Evolutionary conservation across 306 rosid species (phyloP).

Genomic region (Lathyrus oleraceus): DNA sequence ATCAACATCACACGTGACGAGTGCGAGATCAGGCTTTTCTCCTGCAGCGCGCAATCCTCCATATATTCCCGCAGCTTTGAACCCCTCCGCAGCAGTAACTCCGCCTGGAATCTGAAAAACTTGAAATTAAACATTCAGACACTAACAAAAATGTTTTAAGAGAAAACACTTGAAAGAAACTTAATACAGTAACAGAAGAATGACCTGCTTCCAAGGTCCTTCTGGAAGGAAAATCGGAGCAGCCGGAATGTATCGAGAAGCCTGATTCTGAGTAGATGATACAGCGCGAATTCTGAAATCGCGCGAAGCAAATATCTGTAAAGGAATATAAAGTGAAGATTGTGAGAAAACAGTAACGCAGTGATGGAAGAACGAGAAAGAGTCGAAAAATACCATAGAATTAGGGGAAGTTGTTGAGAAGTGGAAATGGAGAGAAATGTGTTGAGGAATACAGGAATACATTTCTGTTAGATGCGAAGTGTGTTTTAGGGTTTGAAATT

Average conservation of each 20-base stretch:
- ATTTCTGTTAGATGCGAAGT: constrained; percentile 11
- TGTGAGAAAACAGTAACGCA: not conserved
- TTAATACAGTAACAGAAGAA: not conserved
- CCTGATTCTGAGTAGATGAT: constrained; percentile 36
- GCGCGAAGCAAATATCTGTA: constrained; percentile 21
- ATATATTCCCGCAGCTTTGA: constrained; percentile 80
- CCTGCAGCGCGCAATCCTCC: constrained; percentile 86
- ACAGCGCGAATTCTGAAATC: constrained; percentile 39
- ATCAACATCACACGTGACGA: constrained; percentile 89
- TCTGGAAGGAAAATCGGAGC: constrained; percentile 88
- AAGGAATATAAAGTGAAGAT: not conserved
- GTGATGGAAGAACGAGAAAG: not conserved
- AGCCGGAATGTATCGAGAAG: constrained; percentile 54
- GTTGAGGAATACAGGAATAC: constrained; percentile 48
- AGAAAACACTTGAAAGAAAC: not conserved
- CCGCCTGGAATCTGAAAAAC: constrained; percentile 77
- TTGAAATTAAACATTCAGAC: constrained; percentile 27
- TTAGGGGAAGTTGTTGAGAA: constrained; percentile 28
- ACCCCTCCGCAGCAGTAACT: constrained; percentile 90
- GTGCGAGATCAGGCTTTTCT: constrained; percentile 87
- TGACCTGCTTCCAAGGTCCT: constrained; percentile 95
- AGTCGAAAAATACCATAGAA: constrained; percentile 40
- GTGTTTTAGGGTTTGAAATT: not conserved
- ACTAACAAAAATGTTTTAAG: not conserved
- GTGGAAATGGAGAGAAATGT: constrained; percentile 39